Evolutionary conservation across 1,284 basidiomycete genomes (phyloP).

Genomic region (Cutaneotrichosporon curvatum): DNA sequence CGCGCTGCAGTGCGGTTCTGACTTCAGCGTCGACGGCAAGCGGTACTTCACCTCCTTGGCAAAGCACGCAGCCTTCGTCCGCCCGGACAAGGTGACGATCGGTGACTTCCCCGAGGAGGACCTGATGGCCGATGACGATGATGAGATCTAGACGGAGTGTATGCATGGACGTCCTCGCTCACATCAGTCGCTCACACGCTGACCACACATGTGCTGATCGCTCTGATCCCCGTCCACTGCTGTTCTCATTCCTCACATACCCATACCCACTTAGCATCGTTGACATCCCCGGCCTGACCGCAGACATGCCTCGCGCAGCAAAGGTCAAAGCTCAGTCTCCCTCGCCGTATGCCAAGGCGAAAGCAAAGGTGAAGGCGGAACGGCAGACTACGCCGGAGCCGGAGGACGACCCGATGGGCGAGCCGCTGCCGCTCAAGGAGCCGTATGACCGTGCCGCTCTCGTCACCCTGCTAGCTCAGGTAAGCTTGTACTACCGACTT

Average conservation of each 20-base stretch:
- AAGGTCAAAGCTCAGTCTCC: too few species aligned
- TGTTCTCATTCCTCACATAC: too few species aligned
- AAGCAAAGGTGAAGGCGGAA: not conserved
- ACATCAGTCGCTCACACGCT: too few species aligned
- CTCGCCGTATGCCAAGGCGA: not conserved
- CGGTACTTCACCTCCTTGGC: constrained; percentile 73
- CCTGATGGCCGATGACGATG: constrained; percentile 59
- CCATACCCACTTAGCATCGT: too few species aligned
- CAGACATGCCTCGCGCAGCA: too few species aligned
- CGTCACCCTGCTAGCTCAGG: constrained; percentile 7
- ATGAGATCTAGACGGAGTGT: constrained; percentile 68
- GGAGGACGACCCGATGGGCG: not conserved
- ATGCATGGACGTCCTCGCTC: too few species aligned
- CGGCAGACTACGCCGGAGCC: not conserved
- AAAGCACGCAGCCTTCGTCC: constrained; percentile 79
- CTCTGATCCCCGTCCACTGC: too few species aligned
- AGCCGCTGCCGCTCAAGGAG: not conserved
- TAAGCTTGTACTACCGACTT: not conserved
- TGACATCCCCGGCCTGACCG: too few species aligned
- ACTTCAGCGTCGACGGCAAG: constrained; percentile 69
- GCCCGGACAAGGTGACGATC: constrained; percentile 70
- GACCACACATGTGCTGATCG: too few species aligned
- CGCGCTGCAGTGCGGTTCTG: not conserved
- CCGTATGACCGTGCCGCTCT: constrained; percentile 9
- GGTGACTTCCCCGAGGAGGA: constrained; percentile 84